Conservation (phyloP, 2,329 filamentous ascomycete genomes). For the Leptosphaerulina australis region DNA sequence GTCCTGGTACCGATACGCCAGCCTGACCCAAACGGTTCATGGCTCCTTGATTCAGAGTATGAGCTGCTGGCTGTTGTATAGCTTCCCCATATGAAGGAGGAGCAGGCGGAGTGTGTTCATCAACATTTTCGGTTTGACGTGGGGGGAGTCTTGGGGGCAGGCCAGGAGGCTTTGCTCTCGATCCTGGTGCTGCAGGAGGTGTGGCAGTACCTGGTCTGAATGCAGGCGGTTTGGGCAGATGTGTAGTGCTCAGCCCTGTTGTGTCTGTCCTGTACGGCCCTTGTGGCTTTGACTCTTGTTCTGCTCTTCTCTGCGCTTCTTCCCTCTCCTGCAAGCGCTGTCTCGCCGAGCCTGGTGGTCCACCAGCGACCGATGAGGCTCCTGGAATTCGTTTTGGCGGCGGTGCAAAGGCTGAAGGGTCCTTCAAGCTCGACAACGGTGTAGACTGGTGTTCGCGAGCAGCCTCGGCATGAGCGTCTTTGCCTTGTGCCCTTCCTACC, state of each 20-base stretch:
- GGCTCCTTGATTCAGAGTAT: slow-evolving; percentile 63
- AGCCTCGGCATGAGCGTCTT: slow-evolving; percentile 49
- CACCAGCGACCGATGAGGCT: slow-evolving; percentile 32
- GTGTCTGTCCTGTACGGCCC: slow-evolving; percentile 73
- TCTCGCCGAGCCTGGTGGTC: slow-evolving; percentile 48
- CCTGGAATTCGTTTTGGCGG: slow-evolving; percentile 68
- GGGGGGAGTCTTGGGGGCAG: slow-evolving; percentile 75
- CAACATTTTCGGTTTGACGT: slow-evolving; percentile 62
- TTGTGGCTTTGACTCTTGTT: slow-evolving; percentile 55
- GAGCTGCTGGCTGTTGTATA: slow-evolving; percentile 37
- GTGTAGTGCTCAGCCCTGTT: slow-evolving; percentile 70
- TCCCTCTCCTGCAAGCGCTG: slow-evolving; percentile 45
- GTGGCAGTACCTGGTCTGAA: slow-evolving; percentile 51
- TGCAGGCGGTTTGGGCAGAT: slow-evolving; percentile 73
- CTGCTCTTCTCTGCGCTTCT: slow-evolving; percentile 45
- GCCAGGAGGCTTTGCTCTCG: slow-evolving; percentile 56
- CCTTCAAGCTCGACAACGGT: slow-evolving; percentile 73
- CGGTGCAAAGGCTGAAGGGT: slow-evolving; percentile 78
- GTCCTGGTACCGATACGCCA: slow-evolving; percentile 76
- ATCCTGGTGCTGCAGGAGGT: slow-evolving; percentile 32
- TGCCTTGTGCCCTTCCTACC: slow-evolving; percentile 59
- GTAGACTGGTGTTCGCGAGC: slow-evolving; percentile 59
- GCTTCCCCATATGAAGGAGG: slow-evolving; percentile 58
- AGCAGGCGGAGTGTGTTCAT: slow-evolving; percentile 53
- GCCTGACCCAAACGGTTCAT: slow-evolving; percentile 70